Conservation (phyloP, 1,139 yeast genomes). For the Blastobotrys capitulatus region DNA sequence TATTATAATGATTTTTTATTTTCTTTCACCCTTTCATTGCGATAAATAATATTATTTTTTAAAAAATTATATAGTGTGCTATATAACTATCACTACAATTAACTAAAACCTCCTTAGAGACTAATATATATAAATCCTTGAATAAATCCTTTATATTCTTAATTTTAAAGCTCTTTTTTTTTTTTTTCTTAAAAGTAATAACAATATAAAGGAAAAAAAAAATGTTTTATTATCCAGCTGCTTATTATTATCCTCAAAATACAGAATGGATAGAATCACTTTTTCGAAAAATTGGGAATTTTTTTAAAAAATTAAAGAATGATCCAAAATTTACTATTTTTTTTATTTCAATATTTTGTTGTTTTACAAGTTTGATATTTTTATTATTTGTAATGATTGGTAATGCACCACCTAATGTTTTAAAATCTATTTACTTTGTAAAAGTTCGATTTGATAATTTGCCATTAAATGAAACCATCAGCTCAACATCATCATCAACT, state of each 20-base stretch:
- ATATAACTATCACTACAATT: no score
- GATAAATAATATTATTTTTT: no score
- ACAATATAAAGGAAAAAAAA: no score
- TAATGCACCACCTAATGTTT: slow-evolving; percentile 6
- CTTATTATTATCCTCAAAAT: background rate
- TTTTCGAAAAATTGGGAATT: background rate
- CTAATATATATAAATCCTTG: no score
- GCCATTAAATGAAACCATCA: background rate
- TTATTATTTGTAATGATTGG: slow-evolving; percentile 5
- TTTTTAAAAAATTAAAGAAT: background rate
- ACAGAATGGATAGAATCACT: background rate
- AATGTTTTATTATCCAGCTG: background rate
- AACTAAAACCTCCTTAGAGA: no score
- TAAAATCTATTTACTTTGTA: background rate
- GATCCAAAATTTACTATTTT: background rate
- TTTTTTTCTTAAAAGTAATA: no score
- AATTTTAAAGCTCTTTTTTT: no score
- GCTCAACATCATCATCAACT: background rate
- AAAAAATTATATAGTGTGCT: no score
- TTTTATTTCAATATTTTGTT: background rate
- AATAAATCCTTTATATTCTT: no score
- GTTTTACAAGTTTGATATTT: background rate
- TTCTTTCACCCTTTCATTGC: no score
- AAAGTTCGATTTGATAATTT: background rate
- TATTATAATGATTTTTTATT: no score